Percentiles rank a stretch among this genome's conserved stretches.
phyloP scores from a whole-genome alignment of 768 basidiomycete genomes.

The Auriscalpium vulgare region DNA sequence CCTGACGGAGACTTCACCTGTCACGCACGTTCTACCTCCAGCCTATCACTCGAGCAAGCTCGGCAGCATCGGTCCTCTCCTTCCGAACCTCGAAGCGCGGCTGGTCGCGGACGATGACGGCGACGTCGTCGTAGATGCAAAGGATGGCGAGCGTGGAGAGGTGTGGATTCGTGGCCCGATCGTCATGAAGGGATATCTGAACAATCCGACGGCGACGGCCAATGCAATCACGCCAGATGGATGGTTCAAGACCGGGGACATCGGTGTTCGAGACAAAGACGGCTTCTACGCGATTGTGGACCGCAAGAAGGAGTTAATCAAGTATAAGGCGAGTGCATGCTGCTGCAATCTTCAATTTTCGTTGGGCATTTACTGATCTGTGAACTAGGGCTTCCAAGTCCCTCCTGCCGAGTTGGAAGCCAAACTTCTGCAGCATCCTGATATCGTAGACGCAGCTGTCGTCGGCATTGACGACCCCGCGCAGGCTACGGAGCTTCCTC shows the following conservation, averaged over 20 bases:
- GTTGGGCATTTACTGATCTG: not conserved
- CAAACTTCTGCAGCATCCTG: constrained; percentile 64
- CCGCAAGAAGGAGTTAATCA: constrained; percentile 66
- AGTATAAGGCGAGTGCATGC: constrained; percentile 46
- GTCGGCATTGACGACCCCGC: constrained; percentile 61
- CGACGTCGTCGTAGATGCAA: constrained; percentile 38
- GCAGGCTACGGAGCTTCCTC: constrained; percentile 77
- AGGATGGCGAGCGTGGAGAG: constrained; percentile 60
- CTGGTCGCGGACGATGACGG: constrained; percentile 59
- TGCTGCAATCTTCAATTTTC: not conserved
- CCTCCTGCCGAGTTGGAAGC: constrained; percentile 83
- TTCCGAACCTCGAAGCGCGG: constrained; percentile 72
- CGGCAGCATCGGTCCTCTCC: constrained; percentile 59
- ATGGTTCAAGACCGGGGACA: constrained; percentile 90
- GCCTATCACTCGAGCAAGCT: constrained; percentile 38
- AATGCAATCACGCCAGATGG: constrained; percentile 61
- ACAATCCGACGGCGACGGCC: constrained; percentile 61
- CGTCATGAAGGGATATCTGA: constrained; percentile 84
- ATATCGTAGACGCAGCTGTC: constrained; percentile 74
- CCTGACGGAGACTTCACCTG: constrained; percentile 78
- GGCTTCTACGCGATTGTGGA: constrained; percentile 75
- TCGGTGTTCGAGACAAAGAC: constrained; percentile 55
- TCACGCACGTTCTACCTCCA: constrained; percentile 46
- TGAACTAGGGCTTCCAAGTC: constrained; percentile 67
- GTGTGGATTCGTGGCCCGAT: constrained; percentile 74